Base-by-base conservation (phyloP, 805 yeast species). In the Metschnikowia reukaufii region DNA sequence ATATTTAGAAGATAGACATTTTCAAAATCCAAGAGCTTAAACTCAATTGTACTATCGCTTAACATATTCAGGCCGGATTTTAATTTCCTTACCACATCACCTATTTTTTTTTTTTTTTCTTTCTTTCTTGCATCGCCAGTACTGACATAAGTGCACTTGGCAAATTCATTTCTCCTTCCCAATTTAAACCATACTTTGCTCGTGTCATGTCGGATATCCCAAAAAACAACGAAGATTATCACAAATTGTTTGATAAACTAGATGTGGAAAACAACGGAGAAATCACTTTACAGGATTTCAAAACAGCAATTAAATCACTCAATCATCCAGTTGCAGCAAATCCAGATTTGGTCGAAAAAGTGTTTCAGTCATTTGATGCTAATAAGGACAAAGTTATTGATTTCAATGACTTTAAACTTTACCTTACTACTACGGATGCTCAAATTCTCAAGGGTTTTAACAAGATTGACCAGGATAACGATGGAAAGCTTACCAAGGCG, bases 361-460 rank as follows among this genome's bases (percentile, higher is more conserved):
- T 86, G 3, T 84, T 85, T 64, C 64, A 71, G 34, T 72, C 83
- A 1, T 77, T 87, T 57, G 88, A 83, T 60, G 62, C 74, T 30
- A 77, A 82, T 49, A 65, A 76, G 12, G 89, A 84, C 52, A 67
- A 74, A 21, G 65, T 72, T 8, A 76, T 86, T 19, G 87, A 83
- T 58, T 83, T 78, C 53, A 74, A 74, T 16, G 88, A 84, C 58
- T 88, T 88, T 63, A 77, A 82, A 55, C 66, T 68, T 23, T 89
- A 87, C 65, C 75, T 86, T 21, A 61, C 70, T 8, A 72, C 73
- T 13, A 88, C 96, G 1, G 96, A 89, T 59, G 67, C 70, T 13
- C 92, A 86, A 60, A 84, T 88, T 47, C 73, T 75, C 30, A 68
- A 66, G 36, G 94, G 96, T 0, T 88, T 89, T 63, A 68, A 72